Base-by-base conservation (phyloP, 108 stramenopile genomes). In the Chaetoceros muelleri region DNA sequence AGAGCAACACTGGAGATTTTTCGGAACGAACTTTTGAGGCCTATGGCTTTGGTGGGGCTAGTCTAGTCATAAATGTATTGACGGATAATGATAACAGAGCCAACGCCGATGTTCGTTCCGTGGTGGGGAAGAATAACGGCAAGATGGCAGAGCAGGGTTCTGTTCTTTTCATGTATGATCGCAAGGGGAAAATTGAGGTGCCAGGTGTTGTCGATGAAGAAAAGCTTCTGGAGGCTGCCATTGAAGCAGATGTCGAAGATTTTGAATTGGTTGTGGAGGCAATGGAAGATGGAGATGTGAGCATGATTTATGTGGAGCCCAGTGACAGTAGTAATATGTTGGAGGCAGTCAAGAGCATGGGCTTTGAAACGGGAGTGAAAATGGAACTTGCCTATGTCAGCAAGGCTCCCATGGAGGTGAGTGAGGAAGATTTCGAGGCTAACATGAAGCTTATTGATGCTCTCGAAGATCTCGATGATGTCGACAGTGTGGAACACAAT, bases 401-500 rank as follows among this genome's bases (percentile, higher is more conserved):
- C 44, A 91, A 90, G 50, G 85, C 81, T 8, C 90, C 95, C 1
- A 85, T 95, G 24, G 95, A 96, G 62, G 75, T 75, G 46, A 67
- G 70, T 23, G 94, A 98, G 13, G 95, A 91, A 26, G 93, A 96
- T 21, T 91, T 96, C 60, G 95, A 98, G 51, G 74, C 70, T 59
- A 98, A 98, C 78, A 79, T 98, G 80, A 63, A 73, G 24, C 91
- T 93, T 46, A 81, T 98, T 53, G 95, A 95, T 58, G 90, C 90
- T 1, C 67, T 98, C 34, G 84, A 94, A 55, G 95, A 90, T 52
- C 70, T 96, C 30, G 97, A 96, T 51, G 97, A 98, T 72, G 97
- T 98, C 1, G 94, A 95, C 55, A 68, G 67, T 49, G 97, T 96
- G 1, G 95, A 95, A 62, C 95, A 98, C 87, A 98, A 98, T 80